Evolutionary conservation across 768 basidiomycete species (phyloP).

Genomic region (Mycena alexandri): DNA sequence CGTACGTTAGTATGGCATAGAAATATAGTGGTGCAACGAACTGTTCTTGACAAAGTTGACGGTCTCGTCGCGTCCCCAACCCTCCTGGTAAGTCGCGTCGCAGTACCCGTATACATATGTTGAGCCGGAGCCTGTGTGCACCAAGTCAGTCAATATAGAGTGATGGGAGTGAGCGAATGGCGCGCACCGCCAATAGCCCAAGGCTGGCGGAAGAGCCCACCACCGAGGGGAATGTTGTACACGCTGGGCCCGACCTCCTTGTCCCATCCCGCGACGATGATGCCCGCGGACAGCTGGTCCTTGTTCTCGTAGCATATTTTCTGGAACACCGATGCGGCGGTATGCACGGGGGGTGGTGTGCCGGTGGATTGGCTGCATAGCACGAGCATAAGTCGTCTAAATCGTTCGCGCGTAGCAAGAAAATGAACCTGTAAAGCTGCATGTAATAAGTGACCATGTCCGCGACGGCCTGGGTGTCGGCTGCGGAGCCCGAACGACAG

Average conservation of each 20-base stretch:
- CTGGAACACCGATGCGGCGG: slow-evolving; percentile 88
- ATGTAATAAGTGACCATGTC: slow-evolving; percentile 89
- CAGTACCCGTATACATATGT: slow-evolving; percentile 99
- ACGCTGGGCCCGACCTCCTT: slow-evolving; percentile 90
- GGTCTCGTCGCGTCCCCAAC: slow-evolving; percentile 91
- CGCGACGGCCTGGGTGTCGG: slow-evolving; percentile 97
- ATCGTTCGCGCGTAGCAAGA: neutral
- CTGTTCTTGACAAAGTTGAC: slow-evolving; percentile 97
- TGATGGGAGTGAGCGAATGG: neutral
- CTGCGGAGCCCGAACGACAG: slow-evolving; percentile 97
- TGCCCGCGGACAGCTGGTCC: slow-evolving; percentile 88
- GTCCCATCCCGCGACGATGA: slow-evolving; percentile 99
- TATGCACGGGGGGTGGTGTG: slow-evolving; percentile 80
- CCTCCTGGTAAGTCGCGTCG: slow-evolving; percentile 96
- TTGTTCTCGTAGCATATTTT: slow-evolving; percentile 94
- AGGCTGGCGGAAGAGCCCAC: slow-evolving; percentile 95
- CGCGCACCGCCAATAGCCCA: slow-evolving; percentile 96
- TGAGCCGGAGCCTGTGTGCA: slow-evolving; percentile 84
- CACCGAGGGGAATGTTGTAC: slow-evolving; percentile 97
- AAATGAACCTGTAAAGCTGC: slow-evolving; percentile 74
- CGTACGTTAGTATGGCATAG: slow-evolving; percentile 11
- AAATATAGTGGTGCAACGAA: slow-evolving; percentile 55
- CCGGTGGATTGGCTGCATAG: slow-evolving; percentile 66
- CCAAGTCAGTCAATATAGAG: slow-evolving; percentile 17
- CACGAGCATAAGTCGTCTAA: too few relatives aligned